A percentile compares a stretch with the other conserved stretches of the same genome.
Evolutionary conservation across 1,284 basidiomycete genomes (phyloP).

Genomic region (Microbotryum silenes-acaulis): DNA sequence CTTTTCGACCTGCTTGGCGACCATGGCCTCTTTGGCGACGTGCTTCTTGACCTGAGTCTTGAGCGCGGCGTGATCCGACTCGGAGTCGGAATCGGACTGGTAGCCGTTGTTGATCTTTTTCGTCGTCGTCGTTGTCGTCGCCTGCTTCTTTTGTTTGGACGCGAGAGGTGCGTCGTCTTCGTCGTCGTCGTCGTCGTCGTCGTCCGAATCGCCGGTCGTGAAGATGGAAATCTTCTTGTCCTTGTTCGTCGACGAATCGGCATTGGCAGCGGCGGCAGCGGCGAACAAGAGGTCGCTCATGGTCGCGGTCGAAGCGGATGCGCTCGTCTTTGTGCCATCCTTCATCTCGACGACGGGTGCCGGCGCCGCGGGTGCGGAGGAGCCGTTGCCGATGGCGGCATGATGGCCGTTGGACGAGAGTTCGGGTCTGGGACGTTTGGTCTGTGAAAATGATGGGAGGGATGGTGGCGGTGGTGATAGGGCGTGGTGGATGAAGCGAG

Average conservation of each 20-base stretch:
- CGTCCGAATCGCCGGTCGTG: conserved; percentile 30
- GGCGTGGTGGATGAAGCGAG: background rate
- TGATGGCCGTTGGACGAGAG: background rate
- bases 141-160: conserved; percentile 9
- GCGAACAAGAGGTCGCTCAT: conserved; percentile 7
- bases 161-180: conserved; percentile 27
- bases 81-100: background rate
- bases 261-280: background rate
- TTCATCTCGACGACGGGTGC: conserved; percentile 11
- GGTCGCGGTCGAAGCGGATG: conserved; percentile 17
- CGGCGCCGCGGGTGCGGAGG: conserved; percentile 1
- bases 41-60: conserved; percentile 38
- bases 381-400: background rate
- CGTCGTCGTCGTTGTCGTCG: background rate
- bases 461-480: background rate
- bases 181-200: conserved; percentile 5
- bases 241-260: conserved; percentile 6
- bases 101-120: background rate
- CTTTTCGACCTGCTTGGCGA: conserved; percentile 2
- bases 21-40: conserved; percentile 26
- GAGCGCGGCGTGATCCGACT: background rate
- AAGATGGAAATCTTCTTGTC: conserved; percentile 30
- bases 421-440: conserved; percentile 24
- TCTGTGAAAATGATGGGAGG: conserved; percentile 3
- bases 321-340: conserved; percentile 17